phyloP scores from a whole-genome alignment of 495 filamentous ascomycete species.

The Penicillium riverlandense region DNA sequence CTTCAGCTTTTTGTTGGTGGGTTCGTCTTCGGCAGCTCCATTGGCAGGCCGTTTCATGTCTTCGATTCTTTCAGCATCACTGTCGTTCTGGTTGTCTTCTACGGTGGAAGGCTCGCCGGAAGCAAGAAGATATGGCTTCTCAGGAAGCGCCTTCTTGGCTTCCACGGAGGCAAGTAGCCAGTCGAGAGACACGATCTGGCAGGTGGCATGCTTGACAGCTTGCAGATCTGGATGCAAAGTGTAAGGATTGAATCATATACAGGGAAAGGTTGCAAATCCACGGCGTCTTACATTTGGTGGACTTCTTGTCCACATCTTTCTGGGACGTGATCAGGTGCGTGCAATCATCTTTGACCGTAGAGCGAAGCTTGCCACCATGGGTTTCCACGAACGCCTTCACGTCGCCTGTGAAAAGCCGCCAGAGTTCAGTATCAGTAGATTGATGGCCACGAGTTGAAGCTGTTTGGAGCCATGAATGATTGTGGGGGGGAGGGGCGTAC shows the following conservation, averaged over 20 bases:
- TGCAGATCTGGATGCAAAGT: conserved; percentile 34
- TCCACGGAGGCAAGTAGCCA: conserved; percentile 54
- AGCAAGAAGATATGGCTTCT: conserved; percentile 29
- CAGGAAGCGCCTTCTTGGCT: conserved; percentile 33
- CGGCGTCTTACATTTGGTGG: conserved; percentile 26
- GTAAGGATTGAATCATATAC: too few relatives aligned
- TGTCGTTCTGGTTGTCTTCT: conserved; percentile 9
- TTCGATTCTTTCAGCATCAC: conserved; percentile 7
- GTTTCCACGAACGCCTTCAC: conserved; percentile 30
- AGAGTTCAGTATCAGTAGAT: conserved; percentile 21
- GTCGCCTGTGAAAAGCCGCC: conserved; percentile 18
- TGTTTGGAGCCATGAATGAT: neutral
- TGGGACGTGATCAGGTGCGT: conserved; percentile 56
- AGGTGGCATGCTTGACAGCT: conserved; percentile 33
- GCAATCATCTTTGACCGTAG: conserved; percentile 37
- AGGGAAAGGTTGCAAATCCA: too few relatives aligned
- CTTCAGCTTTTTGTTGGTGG: conserved; percentile 28
- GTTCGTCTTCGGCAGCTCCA: neutral
- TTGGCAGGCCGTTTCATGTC: conserved; percentile 7
- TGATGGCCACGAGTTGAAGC: neutral
- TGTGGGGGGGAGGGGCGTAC: conserved; percentile 12
- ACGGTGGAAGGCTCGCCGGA: too few relatives aligned
- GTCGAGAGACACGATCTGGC: conserved; percentile 51
- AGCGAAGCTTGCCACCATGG: conserved; percentile 43
- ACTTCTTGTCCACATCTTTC: conserved; percentile 43